Conservation (phyloP, 2,329 filamentous ascomycete species). For the Ophiostoma montium region DNA sequence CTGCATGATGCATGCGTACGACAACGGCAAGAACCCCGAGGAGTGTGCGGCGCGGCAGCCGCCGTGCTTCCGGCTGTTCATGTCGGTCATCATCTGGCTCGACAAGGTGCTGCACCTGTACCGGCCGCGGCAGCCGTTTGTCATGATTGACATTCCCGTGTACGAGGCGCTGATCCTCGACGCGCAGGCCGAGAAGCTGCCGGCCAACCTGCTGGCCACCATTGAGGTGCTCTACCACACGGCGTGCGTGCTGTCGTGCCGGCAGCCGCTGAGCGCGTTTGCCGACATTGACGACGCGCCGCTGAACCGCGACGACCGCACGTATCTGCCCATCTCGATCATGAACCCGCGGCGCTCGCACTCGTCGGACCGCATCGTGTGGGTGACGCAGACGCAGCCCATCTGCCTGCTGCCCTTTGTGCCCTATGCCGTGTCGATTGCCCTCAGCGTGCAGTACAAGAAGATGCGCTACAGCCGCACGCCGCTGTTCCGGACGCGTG, state of each 20-base stretch:
- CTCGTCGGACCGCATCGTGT: conserved; percentile 42
- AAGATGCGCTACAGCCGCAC: conserved; percentile 49
- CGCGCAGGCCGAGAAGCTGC: conserved; percentile 34
- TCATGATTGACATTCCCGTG: conserved; percentile 39
- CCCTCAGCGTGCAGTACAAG: conserved; percentile 46
- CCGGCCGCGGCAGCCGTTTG: conserved; percentile 35
- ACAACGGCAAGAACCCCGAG: conserved; percentile 40
- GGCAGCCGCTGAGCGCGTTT: conserved; percentile 27
- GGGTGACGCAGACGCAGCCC: conserved; percentile 36
- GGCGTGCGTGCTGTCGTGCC: conserved; percentile 47
- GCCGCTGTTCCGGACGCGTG: conserved; percentile 43
- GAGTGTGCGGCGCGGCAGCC: conserved; percentile 35
- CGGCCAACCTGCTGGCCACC: conserved; percentile 37
- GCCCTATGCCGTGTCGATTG: conserved; percentile 46
- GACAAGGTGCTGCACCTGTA: conserved; percentile 48
- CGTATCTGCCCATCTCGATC: conserved; percentile 30
- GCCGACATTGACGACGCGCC: conserved; percentile 14
- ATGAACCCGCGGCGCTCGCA: conserved; percentile 42
- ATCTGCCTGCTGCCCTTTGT: conserved; percentile 42
- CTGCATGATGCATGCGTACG: conserved; percentile 44
- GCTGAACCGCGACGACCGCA: conserved; percentile 25
- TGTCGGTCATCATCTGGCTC: conserved; percentile 39
- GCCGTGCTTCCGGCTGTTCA: conserved; percentile 41
- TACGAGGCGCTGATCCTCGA: conserved; percentile 44
- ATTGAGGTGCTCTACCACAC: conserved; percentile 51